Percentiles rank a stretch among this genome's conserved stretches.
These are phyloP conservation scores for Fusarium albosuccineum DNA, from an alignment of 2,329 filamentous ascomycete species.

Conservation along the genomic window DNA sequence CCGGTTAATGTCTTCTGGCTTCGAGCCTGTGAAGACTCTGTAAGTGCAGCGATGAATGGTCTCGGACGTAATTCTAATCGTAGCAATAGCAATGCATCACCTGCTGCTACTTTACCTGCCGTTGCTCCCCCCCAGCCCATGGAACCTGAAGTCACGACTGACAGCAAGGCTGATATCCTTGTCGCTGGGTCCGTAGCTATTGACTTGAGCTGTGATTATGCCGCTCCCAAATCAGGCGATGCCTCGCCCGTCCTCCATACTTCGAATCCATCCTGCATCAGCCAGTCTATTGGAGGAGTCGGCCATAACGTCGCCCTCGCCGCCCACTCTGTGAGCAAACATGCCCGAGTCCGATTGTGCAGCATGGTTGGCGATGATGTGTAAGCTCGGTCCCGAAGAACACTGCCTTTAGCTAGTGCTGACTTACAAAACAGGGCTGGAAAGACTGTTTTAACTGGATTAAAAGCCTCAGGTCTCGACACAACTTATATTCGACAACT, in stretches of 20 bases:
- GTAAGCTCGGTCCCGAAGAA: conserved; percentile 55
- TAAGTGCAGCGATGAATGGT: conserved; percentile 51
- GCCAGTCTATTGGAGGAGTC: conserved; percentile 88
- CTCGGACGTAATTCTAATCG: conserved; percentile 51
- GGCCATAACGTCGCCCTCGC: conserved; percentile 92
- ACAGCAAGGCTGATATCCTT: conserved; percentile 72
- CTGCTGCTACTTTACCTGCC: conserved; percentile 31
- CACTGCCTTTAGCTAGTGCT: conserved; percentile 3
- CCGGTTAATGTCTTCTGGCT: conserved; percentile 54
- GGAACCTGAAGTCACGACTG: conserved; percentile 19
- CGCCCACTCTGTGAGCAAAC: conserved; percentile 75
- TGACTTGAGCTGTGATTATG: conserved; percentile 87
- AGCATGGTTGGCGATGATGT: conserved; percentile 85
- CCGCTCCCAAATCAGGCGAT: conserved; percentile 44
- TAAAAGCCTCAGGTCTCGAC: conserved; percentile 74
- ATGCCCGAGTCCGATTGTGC: conserved; percentile 76
- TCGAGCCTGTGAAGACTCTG: conserved; percentile 49
- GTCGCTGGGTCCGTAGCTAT: conserved; percentile 92
- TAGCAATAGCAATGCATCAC: conserved; percentile 50
- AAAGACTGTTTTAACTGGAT: conserved; percentile 74
- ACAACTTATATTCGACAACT: conserved; percentile 72
- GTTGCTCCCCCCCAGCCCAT: conserved; percentile 31
- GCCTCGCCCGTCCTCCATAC: conserved; percentile 73
- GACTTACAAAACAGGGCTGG: conserved; percentile 69
- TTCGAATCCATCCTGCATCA: conserved; percentile 87